These are phyloP conservation scores for Dictyostelium firmibasis DNA, from an alignment of 78 protist genomes.

Conservation along the genomic window DNA sequence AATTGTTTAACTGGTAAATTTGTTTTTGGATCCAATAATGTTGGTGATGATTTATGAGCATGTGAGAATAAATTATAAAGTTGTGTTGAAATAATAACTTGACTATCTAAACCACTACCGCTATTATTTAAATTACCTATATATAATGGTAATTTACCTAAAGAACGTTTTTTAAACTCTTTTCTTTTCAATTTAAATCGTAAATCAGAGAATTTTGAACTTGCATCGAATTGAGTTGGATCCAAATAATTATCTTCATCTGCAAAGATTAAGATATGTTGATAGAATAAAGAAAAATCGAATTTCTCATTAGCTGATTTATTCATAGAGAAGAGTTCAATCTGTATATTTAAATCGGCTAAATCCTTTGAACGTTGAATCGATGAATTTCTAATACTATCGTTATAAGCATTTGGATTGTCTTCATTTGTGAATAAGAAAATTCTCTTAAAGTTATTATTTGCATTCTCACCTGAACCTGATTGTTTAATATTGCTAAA, in stretches of 20 bases:
- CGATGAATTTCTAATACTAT: not conserved
- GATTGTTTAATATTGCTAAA: constrained; percentile 53
- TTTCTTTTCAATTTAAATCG: constrained; percentile 41
- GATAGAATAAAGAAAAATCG: constrained; percentile 55
- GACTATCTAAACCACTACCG: not conserved
- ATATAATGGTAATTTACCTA: constrained; percentile 58
- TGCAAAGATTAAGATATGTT: constrained; percentile 24
- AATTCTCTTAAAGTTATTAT: constrained; percentile 26
- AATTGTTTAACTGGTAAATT: constrained; percentile 48
- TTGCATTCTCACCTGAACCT: not conserved
- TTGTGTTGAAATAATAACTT: constrained; percentile 25
- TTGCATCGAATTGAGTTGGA: constrained; percentile 46
- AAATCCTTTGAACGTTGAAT: constrained; percentile 80
- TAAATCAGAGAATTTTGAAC: constrained; percentile 54
- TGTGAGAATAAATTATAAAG: constrained; percentile 11
- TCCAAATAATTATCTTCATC: constrained; percentile 42
- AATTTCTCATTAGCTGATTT: constrained; percentile 32
- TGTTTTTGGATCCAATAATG: constrained; percentile 55
- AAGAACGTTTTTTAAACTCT: constrained; percentile 67
- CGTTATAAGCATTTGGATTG: constrained; percentile 63
- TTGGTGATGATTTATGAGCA: constrained; percentile 28
- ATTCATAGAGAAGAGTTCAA: constrained; percentile 81
- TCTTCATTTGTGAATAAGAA: constrained; percentile 82
- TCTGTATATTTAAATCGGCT: constrained; percentile 77
- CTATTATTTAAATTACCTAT: not conserved